Evolutionary conservation across 345 rosid species (phyloP), one percentile per base, ranked within the genome.

Genomic region (Brassica cretica): DNA sequence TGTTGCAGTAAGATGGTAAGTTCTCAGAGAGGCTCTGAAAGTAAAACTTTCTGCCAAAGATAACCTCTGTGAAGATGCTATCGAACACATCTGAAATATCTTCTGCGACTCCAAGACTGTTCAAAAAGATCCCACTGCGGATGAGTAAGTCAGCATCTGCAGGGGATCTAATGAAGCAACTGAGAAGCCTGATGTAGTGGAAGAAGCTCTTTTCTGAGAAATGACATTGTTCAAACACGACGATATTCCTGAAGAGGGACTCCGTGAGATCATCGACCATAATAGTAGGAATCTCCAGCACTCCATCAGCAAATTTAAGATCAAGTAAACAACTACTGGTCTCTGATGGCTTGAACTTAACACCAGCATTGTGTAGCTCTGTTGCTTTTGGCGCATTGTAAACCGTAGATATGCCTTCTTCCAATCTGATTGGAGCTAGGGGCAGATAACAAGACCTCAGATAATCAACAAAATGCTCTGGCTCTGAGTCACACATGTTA

Each of bases 291-390:
- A 78, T 67, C 66, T 66, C 30, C 0, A 78, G 24, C 56, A 72
- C 12, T 29, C 82, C 76, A 27, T 71, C 41, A 53, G 19, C 68
- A 78, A 69, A 68, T 15, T 0, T 64, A 29, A 85, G 60, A 66
- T 83, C 84, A n/a, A 85, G 72, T 27, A 72, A 62, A 49, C 76
- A 73, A 16, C 11, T 62, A 0, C 67, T 67, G 32, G 18, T 62
- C 35, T 62, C 66, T 7, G 49, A 58, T 18, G 39, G 59, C 59
- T 51, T 76, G 24, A 87, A 85, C 41, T 1, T 69, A 18, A 85
- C 84, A 15, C 88, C 88, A 6, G 84, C 89, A 27, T 66, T 76
- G 16, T 71, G 37, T 12, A 87, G 82, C 56, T 82, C 83, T 0
- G 75, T 77, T 10, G 84, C 80, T 24, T 71, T 73, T 1, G 80